Conservation (phyloP, 139 green algal species). For the Chlorella sp. region DNA sequence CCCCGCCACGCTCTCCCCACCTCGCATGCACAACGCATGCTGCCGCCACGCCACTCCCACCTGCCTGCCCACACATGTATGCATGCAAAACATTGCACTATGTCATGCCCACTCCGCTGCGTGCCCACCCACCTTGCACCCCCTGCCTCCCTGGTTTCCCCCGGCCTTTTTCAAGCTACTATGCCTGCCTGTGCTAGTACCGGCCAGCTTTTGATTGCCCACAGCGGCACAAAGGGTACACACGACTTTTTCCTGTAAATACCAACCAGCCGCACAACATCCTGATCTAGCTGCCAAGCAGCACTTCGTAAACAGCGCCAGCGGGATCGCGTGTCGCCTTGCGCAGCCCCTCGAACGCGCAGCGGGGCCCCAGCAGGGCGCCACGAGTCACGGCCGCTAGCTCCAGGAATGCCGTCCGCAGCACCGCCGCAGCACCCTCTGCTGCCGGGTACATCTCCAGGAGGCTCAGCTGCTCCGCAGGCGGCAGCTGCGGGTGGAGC, state of each 20-base stretch:
- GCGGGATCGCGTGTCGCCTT: constrained; percentile 26
- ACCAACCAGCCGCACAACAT: too few relatives aligned
- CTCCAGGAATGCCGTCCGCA: constrained; percentile 32
- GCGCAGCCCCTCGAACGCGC: constrained; percentile 30
- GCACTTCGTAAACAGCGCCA: constrained; percentile 30
- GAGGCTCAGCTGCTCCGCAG: constrained; percentile 22
- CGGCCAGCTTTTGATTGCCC: too few relatives aligned
- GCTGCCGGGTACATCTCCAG: background rate
- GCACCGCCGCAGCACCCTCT: background rate
- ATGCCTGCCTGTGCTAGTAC: background rate
- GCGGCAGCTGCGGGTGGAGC: too few relatives aligned
- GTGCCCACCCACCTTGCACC: background rate
- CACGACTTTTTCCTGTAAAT: too few relatives aligned
- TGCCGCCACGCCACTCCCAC: background rate
- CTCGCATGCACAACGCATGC: too few relatives aligned
- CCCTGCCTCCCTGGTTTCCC: background rate
- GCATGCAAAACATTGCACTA: background rate
- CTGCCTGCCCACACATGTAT: background rate
- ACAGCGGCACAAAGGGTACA: too few relatives aligned
- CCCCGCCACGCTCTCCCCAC: too few relatives aligned
- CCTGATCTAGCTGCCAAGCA: background rate
- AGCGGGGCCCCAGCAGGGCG: constrained; percentile 17
- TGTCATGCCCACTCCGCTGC: background rate
- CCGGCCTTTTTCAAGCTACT: background rate
- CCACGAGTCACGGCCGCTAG: background rate